Base-by-base conservation (phyloP, 2,329 filamentous ascomycete species). In the Xylaria sp. region DNA sequence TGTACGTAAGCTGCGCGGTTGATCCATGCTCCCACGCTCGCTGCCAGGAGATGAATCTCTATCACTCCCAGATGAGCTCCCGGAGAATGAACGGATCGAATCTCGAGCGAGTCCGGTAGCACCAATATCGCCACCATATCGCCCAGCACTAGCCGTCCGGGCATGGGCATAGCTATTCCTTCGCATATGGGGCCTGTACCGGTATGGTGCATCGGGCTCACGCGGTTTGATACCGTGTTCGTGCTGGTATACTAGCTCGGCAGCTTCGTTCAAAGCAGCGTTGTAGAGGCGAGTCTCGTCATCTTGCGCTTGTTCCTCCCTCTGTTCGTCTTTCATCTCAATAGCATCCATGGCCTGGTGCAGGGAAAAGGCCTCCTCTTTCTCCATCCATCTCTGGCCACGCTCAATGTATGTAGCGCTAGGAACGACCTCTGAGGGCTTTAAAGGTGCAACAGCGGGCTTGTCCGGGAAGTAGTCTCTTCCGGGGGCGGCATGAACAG, bases 231-330 rank as follows among this genome's bases (percentile, higher is more conserved):
- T 79, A 7, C 86, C 87, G 72, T 93, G 86, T 76, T 91, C 85
- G 76, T 95, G 92, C 75, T 90, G 88, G 86, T 89, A 94, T 51
- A 95, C 92, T 54, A 95, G 84, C 77, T 94, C 91, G 0, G 91
- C 90, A 11, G 92, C 92, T 78, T 95, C 92, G 68, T 93, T 84
- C 69, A 93, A 88, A 34, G 92, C 92, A 48, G 90, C 90, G 12
- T 87, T 82, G 77, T 92, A 91, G 57, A 94, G 78, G 53, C 86
- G 87, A 67, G 83, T 78, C 67, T 91, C 89, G 21, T 90, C 89
- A 1, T 89, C 85, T 32, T 84, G 81, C 48, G 77, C 64, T 39
- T 75, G 71, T n/a, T 71, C 75, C 27, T 73, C 61, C 53, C 78
- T 61, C n/a, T 70, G 58, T n/a, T 65, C 67, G 27, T 74, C 69